These are phyloP conservation scores for Gossypium davidsonii DNA, from an alignment of 441 rosid genomes.

Conservation along the genomic window DNA sequence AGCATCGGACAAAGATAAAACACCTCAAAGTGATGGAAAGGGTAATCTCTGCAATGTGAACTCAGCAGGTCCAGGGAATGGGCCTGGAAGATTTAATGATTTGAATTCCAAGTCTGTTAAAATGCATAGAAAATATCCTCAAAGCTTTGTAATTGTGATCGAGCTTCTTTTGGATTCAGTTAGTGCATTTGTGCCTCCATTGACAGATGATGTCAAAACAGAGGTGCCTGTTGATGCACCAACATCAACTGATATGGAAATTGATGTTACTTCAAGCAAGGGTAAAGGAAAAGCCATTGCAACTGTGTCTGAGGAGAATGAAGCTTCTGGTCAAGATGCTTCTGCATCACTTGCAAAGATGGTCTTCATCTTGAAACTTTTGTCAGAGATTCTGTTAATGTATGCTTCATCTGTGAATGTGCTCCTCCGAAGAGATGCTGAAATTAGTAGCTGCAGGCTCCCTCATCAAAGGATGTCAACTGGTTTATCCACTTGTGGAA, in stretches of 20 bases:
- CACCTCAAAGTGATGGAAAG: conserved; percentile 57
- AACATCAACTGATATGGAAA: conserved; percentile 74
- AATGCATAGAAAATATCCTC: conserved; percentile 71
- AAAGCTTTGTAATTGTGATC: conserved; percentile 70
- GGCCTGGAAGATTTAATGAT: conserved; percentile 45
- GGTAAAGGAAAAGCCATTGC: conserved; percentile 94
- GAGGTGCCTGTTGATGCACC: conserved; percentile 35
- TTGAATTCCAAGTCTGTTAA: conserved; percentile 62
- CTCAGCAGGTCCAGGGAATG: conserved; percentile 34
- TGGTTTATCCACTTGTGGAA: conserved; percentile 47
- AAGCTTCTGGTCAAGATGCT: conserved; percentile 48
- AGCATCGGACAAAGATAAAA: conserved; percentile 57
- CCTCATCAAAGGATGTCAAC: conserved; percentile 47
- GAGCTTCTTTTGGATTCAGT: conserved; percentile 87
- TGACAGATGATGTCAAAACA: conserved; percentile 43
- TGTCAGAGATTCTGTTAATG: conserved; percentile 84
- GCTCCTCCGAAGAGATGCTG: conserved; percentile 79
- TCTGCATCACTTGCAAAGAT: conserved; percentile 80
- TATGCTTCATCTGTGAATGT: conserved; percentile 80
- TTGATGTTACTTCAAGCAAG: conserved; percentile 70
- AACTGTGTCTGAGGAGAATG: conserved; percentile 51
- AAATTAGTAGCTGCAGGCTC: conserved; percentile 53
- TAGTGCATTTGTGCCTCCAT: conserved; percentile 60
- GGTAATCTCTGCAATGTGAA: conserved; percentile 35
- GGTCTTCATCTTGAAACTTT: conserved; percentile 85